Conservation (phyloP, 2,329 filamentous ascomycete genomes). For the Thielaviopsis punctulata region DNA sequence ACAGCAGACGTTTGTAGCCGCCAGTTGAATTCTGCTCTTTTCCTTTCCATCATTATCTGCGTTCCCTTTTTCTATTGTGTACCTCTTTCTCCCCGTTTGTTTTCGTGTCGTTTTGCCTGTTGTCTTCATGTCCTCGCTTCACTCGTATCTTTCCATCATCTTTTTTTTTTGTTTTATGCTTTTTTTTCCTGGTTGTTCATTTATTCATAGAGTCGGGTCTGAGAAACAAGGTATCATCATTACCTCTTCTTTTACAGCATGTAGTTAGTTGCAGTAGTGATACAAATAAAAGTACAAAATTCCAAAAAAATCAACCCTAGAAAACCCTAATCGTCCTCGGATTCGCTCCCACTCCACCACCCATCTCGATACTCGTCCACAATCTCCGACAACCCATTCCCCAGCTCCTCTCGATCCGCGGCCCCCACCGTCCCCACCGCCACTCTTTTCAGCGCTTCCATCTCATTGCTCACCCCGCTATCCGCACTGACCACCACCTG, state of each 20-base stretch:
- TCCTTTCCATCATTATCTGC: neutral
- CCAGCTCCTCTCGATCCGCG: slow-evolving; percentile 71
- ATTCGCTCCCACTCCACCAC: slow-evolving; percentile 63
- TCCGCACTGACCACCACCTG: slow-evolving; percentile 54
- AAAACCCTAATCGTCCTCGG: slow-evolving; percentile 48
- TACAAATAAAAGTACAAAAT: too few relatives aligned
- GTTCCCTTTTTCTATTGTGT: neutral
- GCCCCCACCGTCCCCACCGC: slow-evolving; percentile 46
- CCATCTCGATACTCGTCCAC: slow-evolving; percentile 80
- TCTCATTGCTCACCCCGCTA: slow-evolving; percentile 48
- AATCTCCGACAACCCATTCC: slow-evolving; percentile 65
- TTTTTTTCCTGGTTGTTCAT: neutral
- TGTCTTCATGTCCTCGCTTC: neutral
- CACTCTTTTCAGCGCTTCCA: slow-evolving; percentile 48
- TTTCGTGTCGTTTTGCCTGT: neutral
- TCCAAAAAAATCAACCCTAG: too few relatives aligned
- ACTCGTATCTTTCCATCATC: neutral
- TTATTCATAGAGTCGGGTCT: too few relatives aligned
- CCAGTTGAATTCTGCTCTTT: neutral
- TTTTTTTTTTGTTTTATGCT: neutral
- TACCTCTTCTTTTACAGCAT: neutral
- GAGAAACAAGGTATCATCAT: too few relatives aligned
- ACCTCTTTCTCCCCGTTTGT: neutral
- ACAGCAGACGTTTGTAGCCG: too few relatives aligned
- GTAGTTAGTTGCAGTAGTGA: too few relatives aligned